Evolutionary conservation across 306 rosid genomes (phyloP).

Genomic region (Erythrophleum fordii): DNA sequence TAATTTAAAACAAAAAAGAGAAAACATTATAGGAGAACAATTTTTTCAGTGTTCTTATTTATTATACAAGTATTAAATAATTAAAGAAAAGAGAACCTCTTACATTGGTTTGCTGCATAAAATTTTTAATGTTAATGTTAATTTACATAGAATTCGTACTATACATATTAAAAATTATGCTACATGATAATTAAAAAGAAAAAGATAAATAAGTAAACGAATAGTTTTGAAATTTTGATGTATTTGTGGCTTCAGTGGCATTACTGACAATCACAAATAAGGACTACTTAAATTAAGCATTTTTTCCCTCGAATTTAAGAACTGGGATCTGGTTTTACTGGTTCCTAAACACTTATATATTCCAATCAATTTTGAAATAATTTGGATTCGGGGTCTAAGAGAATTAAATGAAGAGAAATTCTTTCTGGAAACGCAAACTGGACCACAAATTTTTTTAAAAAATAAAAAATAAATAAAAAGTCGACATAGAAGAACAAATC

Average conservation of each 20-base stretch:
- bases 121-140: too few species aligned
- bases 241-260: too few species aligned
- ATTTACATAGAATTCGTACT: too few species aligned
- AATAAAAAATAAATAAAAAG: not conserved
- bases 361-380: not conserved
- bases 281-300: too few species aligned
- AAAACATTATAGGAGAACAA: too few species aligned
- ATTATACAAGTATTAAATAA: not conserved
- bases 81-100: not conserved
- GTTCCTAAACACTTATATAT: not conserved
- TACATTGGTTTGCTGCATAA: not conserved
- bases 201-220: too few species aligned
- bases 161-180: too few species aligned
- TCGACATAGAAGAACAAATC: conserved; percentile 23
- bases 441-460: conserved; percentile 2
- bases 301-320: too few species aligned
- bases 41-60: too few species aligned
- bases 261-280: not conserved
- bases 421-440: conserved; percentile 11
- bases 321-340: not conserved
- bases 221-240: too few species aligned
- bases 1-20: too few species aligned
- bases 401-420: conserved; percentile 20
- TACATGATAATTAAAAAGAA: too few species aligned
- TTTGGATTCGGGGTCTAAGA: not conserved